These are phyloP conservation scores for Lactifluus hygrophoroides DNA, from an alignment of 768 basidiomycete species.

Conservation along the genomic window DNA sequence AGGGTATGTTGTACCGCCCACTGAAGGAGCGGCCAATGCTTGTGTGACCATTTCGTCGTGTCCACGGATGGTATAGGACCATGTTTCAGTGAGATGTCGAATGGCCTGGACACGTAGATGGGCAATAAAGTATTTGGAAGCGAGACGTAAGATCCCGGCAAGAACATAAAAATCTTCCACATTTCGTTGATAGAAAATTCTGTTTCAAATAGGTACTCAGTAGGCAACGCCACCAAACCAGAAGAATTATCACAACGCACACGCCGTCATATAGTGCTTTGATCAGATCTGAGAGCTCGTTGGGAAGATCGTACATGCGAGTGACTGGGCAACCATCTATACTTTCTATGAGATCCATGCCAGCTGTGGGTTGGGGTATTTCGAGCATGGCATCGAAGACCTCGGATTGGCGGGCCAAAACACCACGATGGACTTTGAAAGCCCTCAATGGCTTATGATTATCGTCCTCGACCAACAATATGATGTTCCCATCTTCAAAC, in stretches of 20 bases:
- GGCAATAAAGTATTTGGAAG: slow-evolving; percentile 51
- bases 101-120: slow-evolving; percentile 46
- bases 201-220: slow-evolving; percentile 21
- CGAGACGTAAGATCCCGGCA: slow-evolving; percentile 48
- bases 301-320: slow-evolving; percentile 42
- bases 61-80: slow-evolving; percentile 45
- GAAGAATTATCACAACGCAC: slow-evolving; percentile 30
- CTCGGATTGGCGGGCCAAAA: slow-evolving; percentile 45
- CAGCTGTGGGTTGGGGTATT: slow-evolving; percentile 32
- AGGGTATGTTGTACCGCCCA: slow-evolving; percentile 43
- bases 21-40: slow-evolving; percentile 35
- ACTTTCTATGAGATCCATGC: slow-evolving; percentile 26
- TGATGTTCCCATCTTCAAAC: slow-evolving; percentile 55
- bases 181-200: slow-evolving; percentile 32
- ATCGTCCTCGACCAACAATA: slow-evolving; percentile 34
- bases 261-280: slow-evolving; percentile 49
- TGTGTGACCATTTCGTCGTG: slow-evolving; percentile 49
- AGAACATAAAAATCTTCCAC: slow-evolving; percentile 47
- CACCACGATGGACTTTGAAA: slow-evolving; percentile 44
- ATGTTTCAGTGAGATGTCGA: slow-evolving; percentile 38
- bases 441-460: slow-evolving; percentile 27
- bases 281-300: slow-evolving; percentile 42
- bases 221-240: background rate
- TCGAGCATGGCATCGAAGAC: slow-evolving; percentile 49
- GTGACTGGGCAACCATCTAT: slow-evolving; percentile 44